Evolutionary conservation across 768 basidiomycete genomes (phyloP).

Genomic region (Podaxis sp.): DNA sequence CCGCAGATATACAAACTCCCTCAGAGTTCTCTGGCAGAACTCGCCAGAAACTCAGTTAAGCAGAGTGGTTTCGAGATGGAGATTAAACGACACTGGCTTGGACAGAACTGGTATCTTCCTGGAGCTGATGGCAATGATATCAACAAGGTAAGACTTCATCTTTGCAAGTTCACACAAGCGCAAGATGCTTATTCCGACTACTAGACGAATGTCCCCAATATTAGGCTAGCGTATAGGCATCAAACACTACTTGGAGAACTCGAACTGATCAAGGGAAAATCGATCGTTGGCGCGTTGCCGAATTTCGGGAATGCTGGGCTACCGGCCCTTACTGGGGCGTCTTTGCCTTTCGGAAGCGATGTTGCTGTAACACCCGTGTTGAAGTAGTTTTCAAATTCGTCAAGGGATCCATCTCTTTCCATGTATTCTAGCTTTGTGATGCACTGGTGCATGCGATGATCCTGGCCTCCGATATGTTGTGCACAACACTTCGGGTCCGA

Average conservation of each 20-base stretch:
- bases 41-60: slow-evolving; percentile 95
- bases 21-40: slow-evolving; percentile 89
- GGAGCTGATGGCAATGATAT: slow-evolving; percentile 95
- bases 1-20: slow-evolving; percentile 94
- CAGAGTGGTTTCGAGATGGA: slow-evolving; percentile 99
- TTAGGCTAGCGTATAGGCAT: slow-evolving; percentile 86
- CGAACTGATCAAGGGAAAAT: slow-evolving; percentile 43
- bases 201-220: slow-evolving; percentile 96
- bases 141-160: slow-evolving; percentile 60
- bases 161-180: background rate
- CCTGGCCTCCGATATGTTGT: background rate
- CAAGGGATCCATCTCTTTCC: background rate
- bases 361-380: background rate
- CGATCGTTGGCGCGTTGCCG: background rate
- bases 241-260: slow-evolving; percentile 86
- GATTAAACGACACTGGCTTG: slow-evolving; percentile 93
- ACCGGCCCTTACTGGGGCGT: background rate
- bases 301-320: background rate
- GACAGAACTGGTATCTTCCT: slow-evolving; percentile 88
- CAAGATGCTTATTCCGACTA: background rate
- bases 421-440: background rate
- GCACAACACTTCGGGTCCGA: background rate
- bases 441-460: background rate
- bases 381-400: background rate
- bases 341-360: background rate